Base-by-base conservation (phyloP, 2,329 filamentous ascomycete species). In the Pseudogymnoascus sp. region DNA sequence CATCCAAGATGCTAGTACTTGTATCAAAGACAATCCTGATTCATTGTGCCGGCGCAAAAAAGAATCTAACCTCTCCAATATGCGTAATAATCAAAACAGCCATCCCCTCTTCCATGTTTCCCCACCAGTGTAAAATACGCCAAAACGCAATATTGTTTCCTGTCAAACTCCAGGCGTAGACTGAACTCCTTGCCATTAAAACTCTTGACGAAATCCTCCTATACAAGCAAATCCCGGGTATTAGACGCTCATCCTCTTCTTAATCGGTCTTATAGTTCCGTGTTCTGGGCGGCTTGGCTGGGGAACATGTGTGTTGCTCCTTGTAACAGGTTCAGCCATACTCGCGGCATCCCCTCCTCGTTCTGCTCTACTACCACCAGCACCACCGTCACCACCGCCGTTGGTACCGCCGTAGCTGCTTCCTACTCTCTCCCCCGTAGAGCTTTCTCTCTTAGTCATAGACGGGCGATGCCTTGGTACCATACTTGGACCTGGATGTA, bases 401-500 rank as follows among this genome's bases (percentile, higher is more conserved):
- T 22, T 12, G 39, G 18, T 9, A n/a, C 8, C 22, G 11, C 47
- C 15, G 47, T 15, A 33, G 7, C 47, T 33, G 47, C 28, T 33
- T 50, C 41, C 28, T 18, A 22, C n/a, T 15, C 28, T 20, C 28
- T 33, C 28, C 7, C 25, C 25, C n/a, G 3, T 33, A 14, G 47
- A 53, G 25, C 47, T 53, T 33, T 53, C 47, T 33, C 47, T 53
- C 28, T 14, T 53, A 53, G 8, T 18, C 25, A 33, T 33, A n/a
- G 47, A 20, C 28, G 47, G 47, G 12, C 47, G 47, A 20, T 53
- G 47, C 15, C 47, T 53, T 20, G 47, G 47, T 33, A 20, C 28
- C 47, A 53, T 53, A 33, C 25, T 53, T 7, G 71, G 71, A 8
- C 71, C 71, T 9, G 70, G 67, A 64, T 72, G 70, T 4, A 72